Evolutionary conservation across 257 asterid genomes (phyloP), one percentile per base, ranked within the genome.

Genomic region (Salvia rosmarinus): DNA sequence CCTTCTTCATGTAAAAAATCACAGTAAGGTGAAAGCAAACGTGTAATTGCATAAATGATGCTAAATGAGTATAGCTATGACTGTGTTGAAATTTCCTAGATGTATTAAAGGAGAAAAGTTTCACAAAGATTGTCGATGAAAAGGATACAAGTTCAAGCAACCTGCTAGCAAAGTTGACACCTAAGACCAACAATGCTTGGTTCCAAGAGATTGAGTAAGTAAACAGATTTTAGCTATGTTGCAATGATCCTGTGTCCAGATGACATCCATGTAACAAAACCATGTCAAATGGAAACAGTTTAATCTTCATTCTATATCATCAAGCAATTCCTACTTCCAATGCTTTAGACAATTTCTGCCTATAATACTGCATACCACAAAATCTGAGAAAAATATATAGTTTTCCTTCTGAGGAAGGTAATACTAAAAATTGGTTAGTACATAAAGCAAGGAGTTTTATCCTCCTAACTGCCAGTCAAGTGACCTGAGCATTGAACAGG

Each of bases 381-480:
- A 47, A 63, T 54, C 47, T 57, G 42, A 52, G 75, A 61, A 32
- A 59, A 34, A 51, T 67, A 73, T 43, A 51, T 59, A 14, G 21
- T n/a, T 30, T 43, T 47, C 32, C 49, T 11, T 17, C 65, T 35
- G 21, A 52, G 39, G 68, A 66, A 55, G 58, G 51, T 67, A 77
- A 64, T 10, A 32, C 25, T 28, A 16, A 54, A 60, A 63, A 4
- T 67, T 1, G 13, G 70, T 66, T 7, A 19, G 1, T 64, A 11
- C 25, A 19, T 28, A 49, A 34, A 16, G 12, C 7, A 14, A 61
- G 67, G 58, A 60, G 58, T 46, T 60, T 23, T 66, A 51, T 49
- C 17, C 39, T 12, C 55, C 23, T 7, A 61, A 28, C 43, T 49
- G 55, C 21, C 62, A 52, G 17, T 51, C 39, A 30, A 69, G 59